Base-by-base conservation (phyloP, 2,329 filamentous ascomycete species). In the Didymella sp. region DNA sequence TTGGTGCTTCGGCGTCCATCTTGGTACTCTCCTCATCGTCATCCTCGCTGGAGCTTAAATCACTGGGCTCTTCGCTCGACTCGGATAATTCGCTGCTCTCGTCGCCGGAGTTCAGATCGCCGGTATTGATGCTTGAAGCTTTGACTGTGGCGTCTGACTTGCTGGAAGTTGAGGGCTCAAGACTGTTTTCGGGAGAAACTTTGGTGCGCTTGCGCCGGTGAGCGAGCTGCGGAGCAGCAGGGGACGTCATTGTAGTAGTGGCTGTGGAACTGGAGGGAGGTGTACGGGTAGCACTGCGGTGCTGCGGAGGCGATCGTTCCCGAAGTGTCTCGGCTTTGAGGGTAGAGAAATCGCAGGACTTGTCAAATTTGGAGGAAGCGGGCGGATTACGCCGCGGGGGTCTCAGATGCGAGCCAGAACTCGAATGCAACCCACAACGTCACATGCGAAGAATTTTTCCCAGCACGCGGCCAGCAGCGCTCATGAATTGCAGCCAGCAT, bases 61-160 rank as follows among this genome's bases (percentile, higher is more conserved):
- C 72, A 63, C 74, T 76, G 17, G 75, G 72, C 47, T 76, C 75
- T 48, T 74, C 71, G 52, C 74, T 76, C 22, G 75, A 76, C 19
- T 72, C 67, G 24, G 69, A 71, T 0, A 75, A 27, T 24, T 71
- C 69, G 60, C 66, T 74, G 63, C 66, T 74, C 27, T 66, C 67
- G 17, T 54, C 64, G n/a, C 68, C 67, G 9, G 55, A 64, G 19
- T 64, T 64, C 8, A 40, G 30, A 17, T 72, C 64, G 61, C 61
- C 68, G 1, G 66, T 50, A n/a, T 62, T 60, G 8, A 63, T 63
- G 25, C 49, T 62, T 30, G 67, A 66, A 15, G 68, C 50, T 40
- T 63, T 50, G 19, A 63, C 54, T 7, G 59, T 56, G 2, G 69
- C 68, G 12, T 59, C 45, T 37, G 37, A 17, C 28, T 69, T 62